Evolutionary conservation across 768 basidiomycete species (phyloP), one percentile per base, ranked within the genome.

Genomic region (Naganishia vaughanmartiniae): DNA sequence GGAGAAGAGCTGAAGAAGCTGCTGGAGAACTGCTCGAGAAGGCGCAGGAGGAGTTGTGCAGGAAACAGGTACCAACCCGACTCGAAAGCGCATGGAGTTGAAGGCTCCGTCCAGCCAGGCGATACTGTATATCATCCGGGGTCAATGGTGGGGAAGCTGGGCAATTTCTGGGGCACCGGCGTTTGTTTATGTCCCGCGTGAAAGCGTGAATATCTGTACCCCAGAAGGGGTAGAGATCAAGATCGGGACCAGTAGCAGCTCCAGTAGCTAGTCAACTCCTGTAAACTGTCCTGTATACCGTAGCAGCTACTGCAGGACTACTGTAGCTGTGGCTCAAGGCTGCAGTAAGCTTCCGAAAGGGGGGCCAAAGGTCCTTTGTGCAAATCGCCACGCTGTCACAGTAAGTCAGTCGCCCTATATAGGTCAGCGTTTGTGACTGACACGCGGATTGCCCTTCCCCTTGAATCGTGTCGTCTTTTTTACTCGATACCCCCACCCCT

Each of bases 81-180:
- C n/a, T 15, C 10, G 14, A 15, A 42, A 42, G 42, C 42, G 42
- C 42, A 15, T 42, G 15, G 48, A 9, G 19, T n/a, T 12, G 48
- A 51, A 7, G 24, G 24, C n/a, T 51, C 19, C 7, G 21, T 7
- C 2, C 4, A 51, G 12, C 48, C 24, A 51, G 7, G 24, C n/a
- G n/a, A n/a, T n/a, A 51, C 48, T 3, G 48, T 51, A 26, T 51
- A n/a, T 12, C 4, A n/a, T 51, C 24, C 48, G 48, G 48, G 48
- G 48, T n/a, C 48, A n/a, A 24, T n/a, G 21, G 21, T 12, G n/a
- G 48, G 48, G 48, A 51, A 51, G 21, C 48, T 51, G n/a, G n/a
- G n/a, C n/a, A n/a, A n/a, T n/a, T n/a, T n/a, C n/a, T n/a, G 48
- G 48, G 48, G 48, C 48, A 51, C 48, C 48, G 48, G 48, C 48